Evolutionary conservation across 2,329 filamentous ascomycete species (phyloP), one percentile per base, ranked within the genome.

Genomic region (Trichoderma simmonsii): DNA sequence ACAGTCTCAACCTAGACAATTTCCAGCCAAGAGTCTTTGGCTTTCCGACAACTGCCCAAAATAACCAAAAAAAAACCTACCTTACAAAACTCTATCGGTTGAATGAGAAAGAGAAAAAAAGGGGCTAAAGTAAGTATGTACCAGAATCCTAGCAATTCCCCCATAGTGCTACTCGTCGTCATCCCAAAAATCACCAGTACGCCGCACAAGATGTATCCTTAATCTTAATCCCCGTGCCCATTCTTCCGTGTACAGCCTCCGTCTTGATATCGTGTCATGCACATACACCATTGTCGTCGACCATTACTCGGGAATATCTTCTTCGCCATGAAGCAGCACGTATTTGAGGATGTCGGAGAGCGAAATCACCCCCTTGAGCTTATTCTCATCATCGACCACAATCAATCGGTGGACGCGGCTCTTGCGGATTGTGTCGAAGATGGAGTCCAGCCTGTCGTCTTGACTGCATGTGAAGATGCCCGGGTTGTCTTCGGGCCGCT

Each of bases 341-440:
- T 99, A 98, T 78, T 97, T 94, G 76, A 99, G 88, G 75, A 99
- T 98, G 82, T 99, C 96, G 72, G 95, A 98, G 70, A 99, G 86
- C 7, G 95, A 98, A 73, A 99, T 90, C 70, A 99, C 90, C 61
- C 96, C 96, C 80, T 92, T 93, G 70, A 99, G 89, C 76, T 91
- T 90, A 79, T 91, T 93, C 67, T 95, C 89, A 75, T 98, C 94
- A 81, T 99, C 95, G 72, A 99, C 93, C 63, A 99, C 92, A 71
- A 98, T 91, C 75, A 99, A 86, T 74, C 96, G 89, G 82, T 99
- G 96, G 32, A 99, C 95, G 73, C 97, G 89, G 60, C 95, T 97
- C 83, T 95, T 97, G 76, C 95, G 93, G 76, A 99, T 93, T 1
- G 96, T 98, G 81, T 98, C 95, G 80, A 98, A 98, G 76, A 99